A percentile compares a stretch with the other conserved stretches of the same genome.
These are phyloP conservation scores for Friedmanniomyces simplex DNA, from an alignment of 495 filamentous ascomycete genomes.

Conservation along the genomic window DNA sequence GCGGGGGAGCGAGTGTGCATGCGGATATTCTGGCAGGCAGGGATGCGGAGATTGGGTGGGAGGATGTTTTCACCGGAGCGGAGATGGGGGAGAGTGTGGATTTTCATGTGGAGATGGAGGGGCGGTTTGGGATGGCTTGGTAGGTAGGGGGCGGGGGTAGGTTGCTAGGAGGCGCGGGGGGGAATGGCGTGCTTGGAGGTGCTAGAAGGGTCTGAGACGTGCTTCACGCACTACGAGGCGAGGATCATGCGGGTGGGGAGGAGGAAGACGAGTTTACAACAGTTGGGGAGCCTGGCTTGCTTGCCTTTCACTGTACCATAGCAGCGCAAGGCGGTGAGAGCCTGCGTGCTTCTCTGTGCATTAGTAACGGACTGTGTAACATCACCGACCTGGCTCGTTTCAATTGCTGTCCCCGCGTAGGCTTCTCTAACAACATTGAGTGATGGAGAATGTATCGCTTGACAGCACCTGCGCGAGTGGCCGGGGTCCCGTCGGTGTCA, in stretches of 20 bases:
- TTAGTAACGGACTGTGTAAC: not conserved
- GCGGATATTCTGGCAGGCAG: constrained; percentile 69
- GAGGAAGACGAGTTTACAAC: not conserved
- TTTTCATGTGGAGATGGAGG: constrained; percentile 91
- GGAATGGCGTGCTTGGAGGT: not conserved
- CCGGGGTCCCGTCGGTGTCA: too few relatives aligned
- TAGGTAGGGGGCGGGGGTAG: constrained; percentile 24
- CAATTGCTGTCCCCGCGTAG: too few relatives aligned
- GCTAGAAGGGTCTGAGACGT: too few relatives aligned
- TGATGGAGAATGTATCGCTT: too few relatives aligned
- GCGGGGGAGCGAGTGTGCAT: constrained; percentile 35
- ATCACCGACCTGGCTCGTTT: not conserved
- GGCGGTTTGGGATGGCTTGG: constrained; percentile 65
- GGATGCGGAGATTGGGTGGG: constrained; percentile 69
- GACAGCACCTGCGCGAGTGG: too few relatives aligned
- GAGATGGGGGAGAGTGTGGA: constrained; percentile 45
- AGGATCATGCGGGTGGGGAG: not conserved
- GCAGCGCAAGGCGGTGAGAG: not conserved
- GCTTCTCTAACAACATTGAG: too few relatives aligned
- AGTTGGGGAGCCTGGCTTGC: not conserved
- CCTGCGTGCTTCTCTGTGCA: not conserved
- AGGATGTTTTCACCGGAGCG: constrained; percentile 71
- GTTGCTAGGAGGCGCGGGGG: not conserved
- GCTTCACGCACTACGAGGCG: too few relatives aligned
- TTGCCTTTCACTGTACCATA: not conserved